Conservation (phyloP, 2,329 filamentous ascomycete genomes). For the Neonectria faginata region DNA sequence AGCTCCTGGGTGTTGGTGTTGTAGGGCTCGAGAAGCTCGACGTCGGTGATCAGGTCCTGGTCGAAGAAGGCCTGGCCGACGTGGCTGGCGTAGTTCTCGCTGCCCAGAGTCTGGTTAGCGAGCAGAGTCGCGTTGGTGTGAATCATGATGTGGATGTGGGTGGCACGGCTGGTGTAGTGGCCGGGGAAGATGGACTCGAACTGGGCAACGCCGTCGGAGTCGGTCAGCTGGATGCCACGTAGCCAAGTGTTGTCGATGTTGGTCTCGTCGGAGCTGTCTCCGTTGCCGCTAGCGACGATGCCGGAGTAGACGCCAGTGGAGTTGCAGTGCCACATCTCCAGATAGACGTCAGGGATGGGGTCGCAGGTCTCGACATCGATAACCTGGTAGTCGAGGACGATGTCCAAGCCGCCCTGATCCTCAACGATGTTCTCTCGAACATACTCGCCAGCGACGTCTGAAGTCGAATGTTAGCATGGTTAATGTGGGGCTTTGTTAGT, state of each 20-base stretch:
- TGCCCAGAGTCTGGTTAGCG: constrained; percentile 51
- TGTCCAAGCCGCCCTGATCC: constrained; percentile 53
- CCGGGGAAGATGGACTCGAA: constrained; percentile 59
- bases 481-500: accelerated
- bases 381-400: constrained; percentile 59
- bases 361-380: constrained; percentile 59
- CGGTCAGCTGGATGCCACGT: constrained; percentile 55
- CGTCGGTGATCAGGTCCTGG: constrained; percentile 64
- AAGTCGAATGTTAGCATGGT: constrained; percentile 8
- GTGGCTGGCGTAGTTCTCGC: constrained; percentile 61
- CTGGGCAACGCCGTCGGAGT: constrained; percentile 56
- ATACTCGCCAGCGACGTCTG: constrained; percentile 49
- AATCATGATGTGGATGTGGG: constrained; percentile 61
- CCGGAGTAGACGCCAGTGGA: constrained; percentile 61
- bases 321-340: constrained; percentile 62
- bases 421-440: constrained; percentile 55
- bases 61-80: constrained; percentile 75
- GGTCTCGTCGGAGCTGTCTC: constrained; percentile 56
- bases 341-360: constrained; percentile 54
- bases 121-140: constrained; percentile 51
- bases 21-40: constrained; percentile 64
- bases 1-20: constrained; percentile 57
- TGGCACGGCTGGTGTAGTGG: constrained; percentile 59
- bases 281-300: constrained; percentile 52
- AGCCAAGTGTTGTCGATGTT: constrained; percentile 52